Base-by-base conservation (phyloP, 768 basidiomycete genomes). In the Serpula lacrymans region DNA sequence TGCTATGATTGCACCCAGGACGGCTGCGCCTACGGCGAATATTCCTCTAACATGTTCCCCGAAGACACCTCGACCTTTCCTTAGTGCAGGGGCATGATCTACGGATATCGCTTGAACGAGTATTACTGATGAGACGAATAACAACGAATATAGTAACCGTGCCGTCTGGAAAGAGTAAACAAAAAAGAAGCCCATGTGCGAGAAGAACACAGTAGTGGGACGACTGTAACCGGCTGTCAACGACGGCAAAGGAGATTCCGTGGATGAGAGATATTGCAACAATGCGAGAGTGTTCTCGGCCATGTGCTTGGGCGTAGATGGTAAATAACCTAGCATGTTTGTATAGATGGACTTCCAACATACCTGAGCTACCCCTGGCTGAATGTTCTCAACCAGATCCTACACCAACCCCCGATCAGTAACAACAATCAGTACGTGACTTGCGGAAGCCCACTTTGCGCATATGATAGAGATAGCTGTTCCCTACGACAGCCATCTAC, bases 391-490 rank as follows among this genome's bases (percentile, higher is more conserved):
- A 6, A 91, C 83, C 4, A 85, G 49, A 61, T 95, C 92, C 66
- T 71, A 32, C n/a, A 28, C 33, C 3, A 28, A 18, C 28, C 22
- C 16, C 14, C 2, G 39, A 36, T 45, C 8, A 56, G 31, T 39
- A 14, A 8, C 34, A 27, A 9, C 24, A n/a, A 4, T 6, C 13
- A 32, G 33, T 20, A 10, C 28, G 28, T 29, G 18, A 34, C n/a
- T 38, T 13, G 10, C 17, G 42, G 37, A 38, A 45, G 36, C 57
- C 1, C 49, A 82, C 85, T 70, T 89, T 89, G 34, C 86, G 81
- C 67, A 91, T 97, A 62, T 97, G 93, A 56, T 96, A 97, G 39
- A 91, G 68, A 59, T 96, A 98, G 50, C 88, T 88, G 60, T 95
- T 88, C 11, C 90, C 88, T 3, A 95, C 82, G 20, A 95, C 67